Conservation (phyloP, 495 filamentous ascomycete species). For the Rhizodiscina lignyota region DNA sequence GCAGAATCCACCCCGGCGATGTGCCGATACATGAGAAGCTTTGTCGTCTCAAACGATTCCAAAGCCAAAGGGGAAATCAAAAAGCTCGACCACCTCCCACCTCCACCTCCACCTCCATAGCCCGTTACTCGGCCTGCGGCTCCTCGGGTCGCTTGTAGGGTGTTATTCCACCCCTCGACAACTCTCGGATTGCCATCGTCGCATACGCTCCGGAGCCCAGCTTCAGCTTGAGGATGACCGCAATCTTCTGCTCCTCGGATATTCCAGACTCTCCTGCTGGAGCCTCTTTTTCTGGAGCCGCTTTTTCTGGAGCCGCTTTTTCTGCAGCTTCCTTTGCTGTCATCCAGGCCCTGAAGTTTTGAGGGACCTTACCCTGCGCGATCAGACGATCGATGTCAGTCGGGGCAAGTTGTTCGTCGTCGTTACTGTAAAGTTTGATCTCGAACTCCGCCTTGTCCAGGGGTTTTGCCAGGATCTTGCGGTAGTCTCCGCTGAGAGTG, state of each 20-base stretch:
- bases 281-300: conserved; percentile 14
- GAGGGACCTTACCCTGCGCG: conserved; percentile 5
- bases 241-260: conserved; percentile 33
- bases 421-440: conserved; percentile 47
- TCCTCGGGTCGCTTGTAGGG: no score
- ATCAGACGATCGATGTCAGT: conserved; percentile 57
- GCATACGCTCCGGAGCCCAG: conserved; percentile 80
- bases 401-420: conserved; percentile 67
- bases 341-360: no score
- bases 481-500: conserved; percentile 76
- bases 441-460: conserved; percentile 41
- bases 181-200: conserved; percentile 81
- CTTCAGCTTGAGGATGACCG: conserved; percentile 72
- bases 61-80: no score
- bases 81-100: no score
- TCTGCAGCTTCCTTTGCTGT: background rate
- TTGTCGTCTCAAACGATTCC: no score
- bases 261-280: no score
- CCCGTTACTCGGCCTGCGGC: no score
- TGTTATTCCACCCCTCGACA: no score
- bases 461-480: conserved; percentile 62
- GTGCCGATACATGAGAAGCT: no score
- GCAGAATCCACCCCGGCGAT: no score
- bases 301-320: conserved; percentile 3
- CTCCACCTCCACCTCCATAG: no score